A percentile compares a stretch with the other conserved stretches of the same genome.
Conservation (phyloP, 495 filamentous ascomycete genomes). For the Hypomontagnella submonticulosa region DNA sequence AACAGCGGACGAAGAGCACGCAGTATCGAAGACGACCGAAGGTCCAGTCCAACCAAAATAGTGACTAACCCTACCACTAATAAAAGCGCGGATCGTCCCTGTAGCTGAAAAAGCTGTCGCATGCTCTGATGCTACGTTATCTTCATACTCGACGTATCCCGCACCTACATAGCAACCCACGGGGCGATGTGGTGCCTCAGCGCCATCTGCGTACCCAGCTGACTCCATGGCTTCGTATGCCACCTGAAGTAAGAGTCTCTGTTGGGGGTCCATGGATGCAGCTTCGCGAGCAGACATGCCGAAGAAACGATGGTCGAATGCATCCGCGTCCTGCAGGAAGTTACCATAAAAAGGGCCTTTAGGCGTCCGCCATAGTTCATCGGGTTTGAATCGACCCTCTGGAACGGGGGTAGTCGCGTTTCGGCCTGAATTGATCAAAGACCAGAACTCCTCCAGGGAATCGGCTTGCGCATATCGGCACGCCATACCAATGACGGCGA, state of each 20-base stretch:
- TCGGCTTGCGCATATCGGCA: conserved; percentile 27
- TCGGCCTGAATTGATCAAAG: conserved; percentile 26
- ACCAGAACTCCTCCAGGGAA: conserved; percentile 28
- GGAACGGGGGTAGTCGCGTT: conserved; percentile 25
- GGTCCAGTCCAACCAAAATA: conserved; percentile 64
- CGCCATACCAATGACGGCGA: conserved; percentile 29
- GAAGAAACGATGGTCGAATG: conserved; percentile 57
- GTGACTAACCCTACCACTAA: conserved; percentile 48
- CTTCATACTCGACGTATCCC: conserved; percentile 44
- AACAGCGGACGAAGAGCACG: conserved; percentile 61
- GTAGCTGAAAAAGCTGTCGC: conserved; percentile 42
- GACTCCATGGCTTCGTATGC: conserved; percentile 61
- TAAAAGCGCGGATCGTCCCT: conserved; percentile 41
- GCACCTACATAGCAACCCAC: conserved; percentile 51
- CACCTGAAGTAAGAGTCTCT: conserved; percentile 60
- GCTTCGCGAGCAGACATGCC: conserved; percentile 58
- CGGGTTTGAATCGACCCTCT: conserved; percentile 20
- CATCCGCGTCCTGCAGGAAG: conserved; percentile 45
- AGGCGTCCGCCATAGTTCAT: conserved; percentile 22
- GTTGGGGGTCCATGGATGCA: conserved; percentile 63
- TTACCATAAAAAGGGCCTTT: conserved; percentile 43
- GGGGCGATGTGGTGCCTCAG: conserved; percentile 19
- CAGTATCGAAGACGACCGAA: conserved; percentile 62
- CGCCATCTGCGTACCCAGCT: conserved; percentile 29
- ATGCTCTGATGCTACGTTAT: conserved; percentile 46